A percentile compares a stretch with the other conserved stretches of the same genome.
Evolutionary conservation across 1,284 basidiomycete species (phyloP).

Genomic region (Athelia psychrophila): DNA sequence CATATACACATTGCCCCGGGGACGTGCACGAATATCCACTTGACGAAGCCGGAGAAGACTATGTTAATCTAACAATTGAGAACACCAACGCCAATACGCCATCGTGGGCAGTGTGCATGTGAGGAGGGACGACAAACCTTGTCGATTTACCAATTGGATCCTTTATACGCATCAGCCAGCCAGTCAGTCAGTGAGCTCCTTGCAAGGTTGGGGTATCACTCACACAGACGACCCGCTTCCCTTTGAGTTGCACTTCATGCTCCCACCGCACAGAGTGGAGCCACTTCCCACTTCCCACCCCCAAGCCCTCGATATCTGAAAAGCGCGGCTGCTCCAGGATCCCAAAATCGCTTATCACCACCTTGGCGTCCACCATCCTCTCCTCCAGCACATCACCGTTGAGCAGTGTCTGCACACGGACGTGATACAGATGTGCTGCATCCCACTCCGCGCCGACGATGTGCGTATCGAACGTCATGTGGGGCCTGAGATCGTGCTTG

Average conservation of each 20-base stretch:
- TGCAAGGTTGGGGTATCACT: constrained; percentile 24
- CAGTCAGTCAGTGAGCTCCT: too few relatives aligned
- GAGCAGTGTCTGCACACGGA: too few relatives aligned
- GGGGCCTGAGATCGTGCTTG: constrained; percentile 18
- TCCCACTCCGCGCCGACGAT: constrained; percentile 42
- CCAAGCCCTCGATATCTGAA: constrained; percentile 35
- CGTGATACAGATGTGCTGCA: constrained; percentile 22
- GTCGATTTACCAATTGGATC: constrained; percentile 42
- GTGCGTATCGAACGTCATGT: constrained; percentile 27
- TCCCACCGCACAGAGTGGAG: constrained; percentile 49
- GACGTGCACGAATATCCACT: too few relatives aligned
- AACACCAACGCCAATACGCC: too few relatives aligned
- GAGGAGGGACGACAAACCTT: constrained; percentile 34
- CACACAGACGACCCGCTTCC: constrained; percentile 43
- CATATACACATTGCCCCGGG: too few relatives aligned
- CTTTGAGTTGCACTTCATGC: constrained; percentile 33
- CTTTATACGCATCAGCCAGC: constrained; percentile 21
- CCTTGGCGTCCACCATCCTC: constrained; percentile 22
- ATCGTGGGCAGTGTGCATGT: constrained; percentile 22
- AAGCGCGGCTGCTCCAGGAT: constrained; percentile 35
- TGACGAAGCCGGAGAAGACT: too few relatives aligned
- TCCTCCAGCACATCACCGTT: constrained; percentile 20
- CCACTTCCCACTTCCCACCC: constrained; percentile 39
- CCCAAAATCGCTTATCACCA: constrained; percentile 43
- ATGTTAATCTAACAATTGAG: too few relatives aligned